phyloP scores from a whole-genome alignment of 164 flowering plant genomes.

The Vitis amurensis region DNA sequence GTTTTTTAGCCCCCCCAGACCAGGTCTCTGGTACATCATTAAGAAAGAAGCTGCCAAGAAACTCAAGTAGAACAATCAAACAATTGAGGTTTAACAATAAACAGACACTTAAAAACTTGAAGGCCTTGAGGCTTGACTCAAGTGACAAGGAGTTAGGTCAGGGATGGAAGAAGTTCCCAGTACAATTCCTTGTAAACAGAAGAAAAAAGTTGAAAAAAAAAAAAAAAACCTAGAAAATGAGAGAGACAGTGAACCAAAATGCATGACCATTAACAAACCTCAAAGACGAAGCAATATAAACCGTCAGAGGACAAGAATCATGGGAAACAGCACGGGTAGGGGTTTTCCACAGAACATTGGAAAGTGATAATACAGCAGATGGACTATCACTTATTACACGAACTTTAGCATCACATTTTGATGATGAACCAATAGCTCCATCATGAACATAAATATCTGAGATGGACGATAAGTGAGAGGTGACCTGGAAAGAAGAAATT shows the following conservation, averaged over 20 bases:
- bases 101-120: too few species aligned
- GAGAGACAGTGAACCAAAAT: neutral
- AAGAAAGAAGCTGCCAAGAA: too few species aligned
- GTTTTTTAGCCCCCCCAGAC: too few species aligned
- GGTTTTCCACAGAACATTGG: slow-evolving; percentile 44
- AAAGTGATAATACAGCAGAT: slow-evolving; percentile 41
- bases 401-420: slow-evolving; percentile 49
- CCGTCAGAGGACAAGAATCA: slow-evolving; percentile 56
- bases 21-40: too few species aligned
- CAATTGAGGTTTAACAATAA: too few species aligned
- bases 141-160: too few species aligned
- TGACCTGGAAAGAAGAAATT: slow-evolving; percentile 31
- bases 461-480: slow-evolving; percentile 45
- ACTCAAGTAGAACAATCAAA: too few species aligned
- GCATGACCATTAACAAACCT: slow-evolving; percentile 26
- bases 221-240: too few species aligned
- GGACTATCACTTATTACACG: slow-evolving; percentile 58
- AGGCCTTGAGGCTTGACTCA: too few species aligned
- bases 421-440: slow-evolving; percentile 53
- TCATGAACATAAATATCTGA: slow-evolving; percentile 54
- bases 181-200: too few species aligned
- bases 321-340: slow-evolving; percentile 58
- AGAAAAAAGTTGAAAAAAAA: too few species aligned
- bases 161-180: too few species aligned
- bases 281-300: slow-evolving; percentile 47